Evolutionary conservation across 495 filamentous ascomycete species (phyloP).

Genomic region (Daldinia grandis): DNA sequence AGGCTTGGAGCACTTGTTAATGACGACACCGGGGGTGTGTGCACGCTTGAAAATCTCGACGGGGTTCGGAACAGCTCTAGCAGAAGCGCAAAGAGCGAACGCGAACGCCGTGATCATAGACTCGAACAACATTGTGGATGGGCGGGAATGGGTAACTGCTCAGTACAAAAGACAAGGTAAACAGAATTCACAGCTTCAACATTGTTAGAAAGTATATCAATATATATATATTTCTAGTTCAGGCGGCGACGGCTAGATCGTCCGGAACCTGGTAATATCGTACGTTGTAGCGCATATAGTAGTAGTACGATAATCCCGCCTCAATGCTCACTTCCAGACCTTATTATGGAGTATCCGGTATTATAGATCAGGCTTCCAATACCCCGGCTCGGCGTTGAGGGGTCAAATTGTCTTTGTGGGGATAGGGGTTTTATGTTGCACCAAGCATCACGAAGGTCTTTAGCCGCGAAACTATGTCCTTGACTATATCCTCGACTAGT

Average conservation of each 20-base stretch:
- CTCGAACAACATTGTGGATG: constrained; percentile 44
- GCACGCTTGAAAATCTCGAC: constrained; percentile 50
- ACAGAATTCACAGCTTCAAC: not conserved
- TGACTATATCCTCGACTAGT: constrained; percentile 12
- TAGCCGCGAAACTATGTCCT: constrained; percentile 30
- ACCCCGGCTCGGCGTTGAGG: constrained; percentile 41
- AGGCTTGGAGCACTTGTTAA: constrained; percentile 52
- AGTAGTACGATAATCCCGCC: constrained; percentile 17
- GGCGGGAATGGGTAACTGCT: not conserved
- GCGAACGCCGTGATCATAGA: constrained; percentile 40
- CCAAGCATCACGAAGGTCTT: constrained; percentile 5
- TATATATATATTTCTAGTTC: constrained; percentile 7
- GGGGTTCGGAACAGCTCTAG: constrained; percentile 47
- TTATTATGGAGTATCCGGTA: constrained; percentile 14
- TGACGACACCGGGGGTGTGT: constrained; percentile 50
- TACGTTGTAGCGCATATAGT: constrained; percentile 19
- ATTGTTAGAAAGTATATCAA: not conserved
- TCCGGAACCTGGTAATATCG: constrained; percentile 28
- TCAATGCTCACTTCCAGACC: constrained; percentile 28
- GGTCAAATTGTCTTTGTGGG: constrained; percentile 19
- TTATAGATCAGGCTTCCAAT: constrained; percentile 17
- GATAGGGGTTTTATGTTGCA: constrained; percentile 20
- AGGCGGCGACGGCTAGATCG: constrained; percentile 11
- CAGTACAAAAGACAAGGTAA: not conserved
- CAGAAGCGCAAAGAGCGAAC: constrained; percentile 45